These are phyloP conservation scores for Camillea tinctor DNA, from an alignment of 2,329 filamentous ascomycete genomes.

Conservation along the genomic window DNA sequence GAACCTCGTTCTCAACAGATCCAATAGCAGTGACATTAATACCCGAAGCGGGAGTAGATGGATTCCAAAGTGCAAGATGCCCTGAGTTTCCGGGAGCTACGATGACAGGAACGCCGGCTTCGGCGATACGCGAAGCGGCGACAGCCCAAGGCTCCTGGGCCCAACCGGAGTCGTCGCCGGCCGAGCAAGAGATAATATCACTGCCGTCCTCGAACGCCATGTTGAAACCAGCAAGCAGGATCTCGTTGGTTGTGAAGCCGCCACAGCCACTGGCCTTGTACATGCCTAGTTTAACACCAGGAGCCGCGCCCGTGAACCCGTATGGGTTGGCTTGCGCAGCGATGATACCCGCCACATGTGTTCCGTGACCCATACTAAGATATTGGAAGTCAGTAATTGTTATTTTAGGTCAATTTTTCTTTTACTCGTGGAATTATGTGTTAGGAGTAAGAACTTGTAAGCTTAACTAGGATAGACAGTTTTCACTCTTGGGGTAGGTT, in stretches of 20 bases:
- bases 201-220: constrained; percentile 30
- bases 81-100: constrained; percentile 43
- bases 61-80: constrained; percentile 15
- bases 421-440: too few species aligned
- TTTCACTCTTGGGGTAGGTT: too few species aligned
- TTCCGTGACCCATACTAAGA: constrained; percentile 44
- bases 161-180: constrained; percentile 31
- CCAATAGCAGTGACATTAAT: constrained; percentile 12
- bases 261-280: constrained; percentile 18
- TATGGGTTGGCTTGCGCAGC: constrained; percentile 18
- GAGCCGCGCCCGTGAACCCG: constrained; percentile 20
- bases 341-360: constrained; percentile 46
- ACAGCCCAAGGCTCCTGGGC: constrained; percentile 34
- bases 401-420: too few species aligned
- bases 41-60: constrained; percentile 12
- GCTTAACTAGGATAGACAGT: too few species aligned
- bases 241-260: constrained; percentile 23
- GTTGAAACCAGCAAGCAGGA: constrained; percentile 31
- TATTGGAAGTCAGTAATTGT: too few species aligned
- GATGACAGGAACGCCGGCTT: constrained; percentile 39
- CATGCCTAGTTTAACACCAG: constrained; percentile 18
- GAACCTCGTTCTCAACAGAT: constrained; percentile 12
- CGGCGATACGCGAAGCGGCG: constrained; percentile 39
- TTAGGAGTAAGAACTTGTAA: too few species aligned
- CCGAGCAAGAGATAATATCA: constrained; percentile 34